phyloP scores from a whole-genome alignment of 169 alveolate species.

The Plasmodium fragile region DNA sequence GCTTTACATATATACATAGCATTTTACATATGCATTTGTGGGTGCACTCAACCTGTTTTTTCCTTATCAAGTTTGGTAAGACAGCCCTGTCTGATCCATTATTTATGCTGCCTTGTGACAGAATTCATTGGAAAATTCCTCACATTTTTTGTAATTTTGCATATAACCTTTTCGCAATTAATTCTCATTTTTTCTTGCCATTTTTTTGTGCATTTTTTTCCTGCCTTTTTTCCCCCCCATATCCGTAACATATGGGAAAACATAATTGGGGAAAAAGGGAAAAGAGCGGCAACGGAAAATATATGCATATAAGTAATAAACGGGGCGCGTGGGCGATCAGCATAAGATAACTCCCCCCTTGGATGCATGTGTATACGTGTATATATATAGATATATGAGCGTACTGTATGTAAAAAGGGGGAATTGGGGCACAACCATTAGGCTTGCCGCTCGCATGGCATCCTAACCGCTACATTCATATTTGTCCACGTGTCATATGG shows the following conservation, averaged over 20 bases:
- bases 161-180: not conserved
- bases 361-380: not conserved
- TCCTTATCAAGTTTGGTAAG: not conserved
- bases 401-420: not conserved
- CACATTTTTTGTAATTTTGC: not conserved
- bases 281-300: not conserved
- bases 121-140: not conserved
- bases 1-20: not conserved
- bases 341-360: not conserved
- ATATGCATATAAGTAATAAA: not conserved
- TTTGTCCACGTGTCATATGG: not conserved
- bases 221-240: not conserved
- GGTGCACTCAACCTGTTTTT: not conserved
- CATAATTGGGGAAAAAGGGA: not conserved
- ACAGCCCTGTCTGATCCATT: not conserved
- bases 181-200: not conserved
- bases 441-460: not conserved
- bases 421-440: not conserved
- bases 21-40: not conserved
- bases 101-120: not conserved
- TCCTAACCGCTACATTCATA: not conserved
- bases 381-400: not conserved
- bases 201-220: not conserved
- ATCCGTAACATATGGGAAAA: not conserved
- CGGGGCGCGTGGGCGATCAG: not conserved